Evolutionary conservation across 2,329 filamentous ascomycete genomes (phyloP), one percentile per base, ranked within the genome.

Genomic region (Penicillium sp.): DNA sequence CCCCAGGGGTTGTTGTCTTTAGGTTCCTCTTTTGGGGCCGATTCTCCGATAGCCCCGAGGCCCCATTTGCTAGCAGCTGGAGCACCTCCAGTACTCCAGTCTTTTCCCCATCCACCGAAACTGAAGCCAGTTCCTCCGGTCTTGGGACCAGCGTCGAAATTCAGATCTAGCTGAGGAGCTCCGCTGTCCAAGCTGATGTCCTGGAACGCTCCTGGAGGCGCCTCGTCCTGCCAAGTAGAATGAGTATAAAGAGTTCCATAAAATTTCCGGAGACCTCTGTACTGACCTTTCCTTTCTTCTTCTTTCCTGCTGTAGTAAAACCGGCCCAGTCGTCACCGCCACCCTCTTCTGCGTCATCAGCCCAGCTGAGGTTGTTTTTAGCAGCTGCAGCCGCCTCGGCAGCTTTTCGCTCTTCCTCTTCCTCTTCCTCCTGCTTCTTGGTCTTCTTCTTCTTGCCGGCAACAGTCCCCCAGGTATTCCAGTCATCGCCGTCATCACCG

Each of bases 171-270:
- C 58, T 85, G 84, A 1, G 86, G 84, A n/a, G 79, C 81, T 28
- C 77, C 71, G 58, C 89, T 87, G 65, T 87, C 84, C 28, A 92
- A 75, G 68, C 86, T 89, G 65, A 92, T 86, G 30, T 91, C 88
- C 48, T 90, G 83, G 66, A 91, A 91, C n/a, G 82, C 77, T 58
- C 84, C 83, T 46, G 76, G 67, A 13, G 79, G 70, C 26, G 75
- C 71, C 22, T 78, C 76, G 6, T 73, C 71, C 51, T 78, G 66
- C 6, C 28, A n/a, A 14, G 10, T 4, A 37, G 4, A 38, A 48
- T 42, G 22, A 54, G 52, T n/a, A 28, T 38, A 26, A 19, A 8
- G 33, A 8, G 25, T 13, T 16, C 2, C 4, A n/a, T 40, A 37
- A 7, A 33, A 11, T 25, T 48, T 37, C 4, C 4, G 5, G 8